Conservation (phyloP, 805 yeast genomes). For the Maudiozyma pseudohumilis region DNA sequence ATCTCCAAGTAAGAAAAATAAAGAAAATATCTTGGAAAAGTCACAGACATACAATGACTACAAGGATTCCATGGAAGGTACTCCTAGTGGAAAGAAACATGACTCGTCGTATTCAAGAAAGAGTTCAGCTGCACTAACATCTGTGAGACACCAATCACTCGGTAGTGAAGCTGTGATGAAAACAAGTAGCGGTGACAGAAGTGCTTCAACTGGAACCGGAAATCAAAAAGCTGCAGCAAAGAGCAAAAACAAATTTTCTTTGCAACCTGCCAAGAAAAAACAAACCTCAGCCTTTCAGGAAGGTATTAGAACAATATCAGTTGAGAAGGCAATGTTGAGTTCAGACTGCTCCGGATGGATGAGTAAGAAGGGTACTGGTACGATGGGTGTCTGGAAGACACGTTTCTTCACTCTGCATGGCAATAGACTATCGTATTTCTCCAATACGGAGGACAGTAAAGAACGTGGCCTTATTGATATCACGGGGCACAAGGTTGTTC, state of each 20-base stretch:
- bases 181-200: constrained; percentile 2
- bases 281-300: constrained; percentile 78
- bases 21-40: constrained; percentile 2
- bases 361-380: constrained; percentile 79
- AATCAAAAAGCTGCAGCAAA: constrained; percentile 21
- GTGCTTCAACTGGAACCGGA: background rate
- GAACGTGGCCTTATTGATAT: constrained; percentile 93
- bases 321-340: constrained; percentile 63
- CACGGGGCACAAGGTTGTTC: constrained; percentile 85
- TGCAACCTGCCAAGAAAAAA: constrained; percentile 32
- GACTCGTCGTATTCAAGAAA: constrained; percentile 6
- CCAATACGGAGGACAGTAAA: constrained; percentile 60
- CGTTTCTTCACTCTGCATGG: constrained; percentile 82
- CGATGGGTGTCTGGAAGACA: constrained; percentile 82
- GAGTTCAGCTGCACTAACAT: constrained; percentile 4
- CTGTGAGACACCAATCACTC: constrained; percentile 2
- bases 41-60: constrained; percentile 2
- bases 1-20: constrained; percentile 19
- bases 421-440: constrained; percentile 82
- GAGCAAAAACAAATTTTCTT: constrained; percentile 26
- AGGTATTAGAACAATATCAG: constrained; percentile 70
- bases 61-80: background rate
- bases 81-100: background rate
- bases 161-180: background rate
- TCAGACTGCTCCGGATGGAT: constrained; percentile 89